Percentiles rank a stretch among this genome's conserved stretches.
Evolutionary conservation across 176 grass and related monocot species (phyloP).

Genomic region (Dactylis glomerata): DNA sequence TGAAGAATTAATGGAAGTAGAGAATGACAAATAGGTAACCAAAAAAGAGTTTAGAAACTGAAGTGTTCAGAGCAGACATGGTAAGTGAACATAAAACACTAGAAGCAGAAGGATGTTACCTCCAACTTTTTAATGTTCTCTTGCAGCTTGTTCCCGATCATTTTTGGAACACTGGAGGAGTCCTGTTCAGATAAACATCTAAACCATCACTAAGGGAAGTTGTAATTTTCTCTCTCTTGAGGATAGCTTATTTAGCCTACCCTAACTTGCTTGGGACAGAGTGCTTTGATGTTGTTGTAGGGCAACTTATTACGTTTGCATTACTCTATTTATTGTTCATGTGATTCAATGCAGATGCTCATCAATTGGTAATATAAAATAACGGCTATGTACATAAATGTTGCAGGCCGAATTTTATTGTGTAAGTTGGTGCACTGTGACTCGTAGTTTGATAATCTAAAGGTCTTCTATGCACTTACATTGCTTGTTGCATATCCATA

Average conservation of each 20-base stretch:
- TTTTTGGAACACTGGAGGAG: constrained; percentile 59
- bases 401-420: neutral
- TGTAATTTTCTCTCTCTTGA: no score
- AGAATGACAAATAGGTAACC: neutral
- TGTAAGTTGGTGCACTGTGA: neutral
- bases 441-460: constrained; percentile 2
- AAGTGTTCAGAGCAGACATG: constrained; percentile 10
- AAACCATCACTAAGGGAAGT: neutral
- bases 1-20: neutral
- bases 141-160: constrained; percentile 73
- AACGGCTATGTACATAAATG: neutral
- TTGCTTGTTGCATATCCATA: constrained; percentile 79
- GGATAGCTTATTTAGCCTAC: no score
- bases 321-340: neutral
- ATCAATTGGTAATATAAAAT: neutral
- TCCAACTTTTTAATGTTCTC: constrained; percentile 87
- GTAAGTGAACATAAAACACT: neutral
- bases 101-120: constrained; percentile 41
- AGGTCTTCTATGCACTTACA: constrained; percentile 46
- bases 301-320: constrained; percentile 2
- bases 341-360: neutral
- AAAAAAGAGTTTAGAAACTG: neutral
- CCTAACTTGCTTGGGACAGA: no score
- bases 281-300: no score
- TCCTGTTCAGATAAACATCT: constrained; percentile 58